phyloP scores from a whole-genome alignment of 208 protist species.

The Phytomonas francai region DNA sequence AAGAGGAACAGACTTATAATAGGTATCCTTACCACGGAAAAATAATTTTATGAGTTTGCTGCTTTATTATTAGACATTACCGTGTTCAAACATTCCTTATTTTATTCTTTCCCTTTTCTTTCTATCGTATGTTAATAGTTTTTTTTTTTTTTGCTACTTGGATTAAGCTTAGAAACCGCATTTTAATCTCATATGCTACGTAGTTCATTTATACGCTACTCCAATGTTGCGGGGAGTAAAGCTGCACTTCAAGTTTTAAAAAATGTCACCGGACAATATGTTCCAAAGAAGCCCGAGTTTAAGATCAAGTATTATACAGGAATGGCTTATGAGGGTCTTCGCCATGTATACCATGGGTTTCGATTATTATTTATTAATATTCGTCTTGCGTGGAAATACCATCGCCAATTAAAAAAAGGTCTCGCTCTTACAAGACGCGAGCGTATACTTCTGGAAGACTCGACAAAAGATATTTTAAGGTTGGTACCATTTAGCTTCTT shows the following conservation, averaged over 20 bases:
- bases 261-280: conserved; percentile 10
- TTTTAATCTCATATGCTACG: conserved; percentile 24
- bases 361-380: conserved; percentile 86
- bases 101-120: conserved; percentile 11
- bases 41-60: neutral
- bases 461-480: conserved; percentile 91
- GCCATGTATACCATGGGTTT: conserved; percentile 87
- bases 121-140: neutral
- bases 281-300: conserved; percentile 14
- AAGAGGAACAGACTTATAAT: neutral
- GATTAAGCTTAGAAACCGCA: neutral
- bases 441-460: conserved; percentile 86
- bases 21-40: neutral
- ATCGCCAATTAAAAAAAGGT: conserved; percentile 72
- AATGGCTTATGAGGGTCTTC: conserved; percentile 42
- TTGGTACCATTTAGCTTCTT: conserved; percentile 96
- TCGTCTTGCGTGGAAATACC: conserved; percentile 81
- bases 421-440: conserved; percentile 83
- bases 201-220: conserved; percentile 23
- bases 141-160: conserved; percentile 4
- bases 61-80: neutral
- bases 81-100: neutral
- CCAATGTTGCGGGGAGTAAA: conserved; percentile 15
- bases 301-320: conserved; percentile 32
- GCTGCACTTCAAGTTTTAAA: conserved; percentile 7